A percentile compares a stretch with the other conserved stretches of the same genome.
phyloP scores from a whole-genome alignment of 73 alveolate genomes.

The Stentor roeselii region DNA sequence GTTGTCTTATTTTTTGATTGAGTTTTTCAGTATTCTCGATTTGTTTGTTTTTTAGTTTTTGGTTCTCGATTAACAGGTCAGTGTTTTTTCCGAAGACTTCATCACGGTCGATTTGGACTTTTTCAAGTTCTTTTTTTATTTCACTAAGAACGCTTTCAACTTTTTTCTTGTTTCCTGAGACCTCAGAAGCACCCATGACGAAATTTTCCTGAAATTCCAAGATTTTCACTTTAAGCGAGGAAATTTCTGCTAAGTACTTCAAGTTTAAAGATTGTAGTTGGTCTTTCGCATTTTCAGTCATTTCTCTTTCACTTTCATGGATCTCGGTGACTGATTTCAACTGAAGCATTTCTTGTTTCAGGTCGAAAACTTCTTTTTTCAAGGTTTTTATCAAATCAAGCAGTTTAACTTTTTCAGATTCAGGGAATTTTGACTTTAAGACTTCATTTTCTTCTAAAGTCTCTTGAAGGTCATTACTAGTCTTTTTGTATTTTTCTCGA shows the following conservation, averaged over 20 bases:
- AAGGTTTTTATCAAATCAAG: not conserved
- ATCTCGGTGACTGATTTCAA: not conserved
- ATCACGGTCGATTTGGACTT: not conserved
- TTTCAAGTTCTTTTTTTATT: not conserved
- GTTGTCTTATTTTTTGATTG: not conserved
- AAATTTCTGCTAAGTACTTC: not conserved
- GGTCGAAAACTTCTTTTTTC: not conserved
- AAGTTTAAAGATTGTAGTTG: not conserved
- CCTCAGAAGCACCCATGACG: not conserved
- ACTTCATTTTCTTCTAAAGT: not conserved
- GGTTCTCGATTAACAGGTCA: not conserved
- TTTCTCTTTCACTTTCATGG: not conserved
- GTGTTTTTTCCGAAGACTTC: not conserved
- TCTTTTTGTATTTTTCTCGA: slow-evolving; percentile 1
- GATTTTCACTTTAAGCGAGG: not conserved
- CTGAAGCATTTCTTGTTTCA: not conserved
- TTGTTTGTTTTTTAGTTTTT: not conserved
- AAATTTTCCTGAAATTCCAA: not conserved
- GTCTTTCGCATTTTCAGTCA: not conserved
- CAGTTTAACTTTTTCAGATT: not conserved
- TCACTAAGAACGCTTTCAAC: not conserved
- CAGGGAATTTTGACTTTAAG: not conserved
- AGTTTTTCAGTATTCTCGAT: not conserved
- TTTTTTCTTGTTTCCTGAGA: not conserved
- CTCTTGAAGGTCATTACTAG: not conserved